phyloP scores from a whole-genome alignment of 495 filamentous ascomycete species.

The Trichocladium antarcticum region DNA sequence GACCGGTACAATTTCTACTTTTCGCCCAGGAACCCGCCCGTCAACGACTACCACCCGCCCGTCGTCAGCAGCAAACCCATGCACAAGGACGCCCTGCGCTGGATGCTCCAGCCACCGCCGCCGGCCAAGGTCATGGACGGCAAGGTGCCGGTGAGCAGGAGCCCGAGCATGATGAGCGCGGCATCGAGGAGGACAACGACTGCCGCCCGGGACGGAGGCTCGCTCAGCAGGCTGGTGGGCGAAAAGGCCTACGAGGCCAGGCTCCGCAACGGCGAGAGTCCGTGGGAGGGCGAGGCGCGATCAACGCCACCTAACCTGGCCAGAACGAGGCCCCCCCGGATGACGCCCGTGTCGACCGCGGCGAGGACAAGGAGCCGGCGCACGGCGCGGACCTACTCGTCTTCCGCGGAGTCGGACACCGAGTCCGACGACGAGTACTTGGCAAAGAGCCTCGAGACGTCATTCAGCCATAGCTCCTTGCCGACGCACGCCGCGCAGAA shows the following conservation, averaged over 20 bases:
- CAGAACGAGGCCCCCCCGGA: constrained; percentile 20
- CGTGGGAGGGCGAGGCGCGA: constrained; percentile 19
- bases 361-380: constrained; percentile 25
- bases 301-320: constrained; percentile 15
- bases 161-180: constrained; percentile 31
- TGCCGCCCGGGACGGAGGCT: constrained; percentile 15
- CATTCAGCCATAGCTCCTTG: constrained; percentile 7
- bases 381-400: constrained; percentile 23
- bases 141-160: constrained; percentile 50
- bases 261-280: constrained; percentile 27
- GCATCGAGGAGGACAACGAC: constrained; percentile 19
- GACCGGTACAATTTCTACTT: constrained; percentile 47
- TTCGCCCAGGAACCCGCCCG: constrained; percentile 58
- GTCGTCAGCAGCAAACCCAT: constrained; percentile 64
- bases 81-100: constrained; percentile 56
- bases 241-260: constrained; percentile 33
- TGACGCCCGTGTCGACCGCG: constrained; percentile 12
- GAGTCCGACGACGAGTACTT: constrained; percentile 20
- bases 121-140: constrained; percentile 78
- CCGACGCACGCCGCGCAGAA: constrained; percentile 22
- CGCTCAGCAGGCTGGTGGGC: constrained; percentile 24
- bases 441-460: constrained; percentile 15
- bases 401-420: constrained; percentile 30
- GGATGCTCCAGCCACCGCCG: constrained; percentile 88
- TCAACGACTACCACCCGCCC: constrained; percentile 80